Conservation (phyloP, 345 rosid genomes). For the Citrus cavaleriei region DNA sequence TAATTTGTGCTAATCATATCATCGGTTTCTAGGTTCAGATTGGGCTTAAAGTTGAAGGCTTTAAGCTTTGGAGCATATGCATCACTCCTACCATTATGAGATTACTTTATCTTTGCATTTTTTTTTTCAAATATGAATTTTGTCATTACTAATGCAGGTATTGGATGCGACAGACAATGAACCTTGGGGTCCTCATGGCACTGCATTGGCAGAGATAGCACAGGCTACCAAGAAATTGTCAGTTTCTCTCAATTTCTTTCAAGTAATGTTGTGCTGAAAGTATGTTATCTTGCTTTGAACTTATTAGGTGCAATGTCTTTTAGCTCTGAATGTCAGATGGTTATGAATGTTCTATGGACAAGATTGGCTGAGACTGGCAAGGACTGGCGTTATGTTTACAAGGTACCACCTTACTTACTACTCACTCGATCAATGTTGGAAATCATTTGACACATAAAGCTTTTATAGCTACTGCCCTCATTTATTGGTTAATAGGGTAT, state of each 20-base stretch:
- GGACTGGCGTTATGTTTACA: slow-evolving; percentile 98
- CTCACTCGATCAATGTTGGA: slow-evolving; percentile 4
- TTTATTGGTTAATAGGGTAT: slow-evolving; percentile 8
- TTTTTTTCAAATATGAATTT: background rate
- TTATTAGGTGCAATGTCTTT: slow-evolving; percentile 22
- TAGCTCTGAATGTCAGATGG: slow-evolving; percentile 93
- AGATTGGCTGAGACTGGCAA: slow-evolving; percentile 89
- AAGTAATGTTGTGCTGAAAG: background rate
- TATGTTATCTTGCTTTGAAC: slow-evolving; percentile 6
- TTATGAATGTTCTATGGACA: slow-evolving; percentile 93
- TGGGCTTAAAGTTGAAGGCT: background rate
- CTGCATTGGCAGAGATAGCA: slow-evolving; percentile 92
- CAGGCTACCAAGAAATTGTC: slow-evolving; percentile 91
- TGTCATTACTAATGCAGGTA: slow-evolving; percentile 46
- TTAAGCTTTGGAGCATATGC: background rate
- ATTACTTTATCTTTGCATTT: background rate
- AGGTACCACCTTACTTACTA: slow-evolving; percentile 41
- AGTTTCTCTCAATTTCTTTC: slow-evolving; percentile 17
- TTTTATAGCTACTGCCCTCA: background rate
- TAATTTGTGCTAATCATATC: background rate
- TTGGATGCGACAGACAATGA: slow-evolving; percentile 96
- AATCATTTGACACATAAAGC: background rate
- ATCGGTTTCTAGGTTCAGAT: background rate
- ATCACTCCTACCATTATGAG: background rate
- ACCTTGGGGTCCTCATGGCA: slow-evolving; percentile 99